A percentile compares a stretch with the other conserved stretches of the same genome.
Conservation (phyloP, 2,329 filamentous ascomycete genomes). For the Fusarium solani-melongenae region DNA sequence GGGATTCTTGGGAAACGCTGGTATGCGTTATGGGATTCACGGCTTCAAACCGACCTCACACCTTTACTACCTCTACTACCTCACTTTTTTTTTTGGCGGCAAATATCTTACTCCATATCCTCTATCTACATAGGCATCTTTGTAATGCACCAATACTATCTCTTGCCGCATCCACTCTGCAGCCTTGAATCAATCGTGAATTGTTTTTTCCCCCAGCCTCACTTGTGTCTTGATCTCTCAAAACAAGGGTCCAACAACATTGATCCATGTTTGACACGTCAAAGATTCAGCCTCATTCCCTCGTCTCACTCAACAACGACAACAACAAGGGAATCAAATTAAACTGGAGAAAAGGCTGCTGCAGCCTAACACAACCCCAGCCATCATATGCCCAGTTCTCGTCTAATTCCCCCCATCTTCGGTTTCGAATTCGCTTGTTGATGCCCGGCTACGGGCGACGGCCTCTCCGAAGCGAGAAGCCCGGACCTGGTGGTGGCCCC, state of each 20-base stretch:
- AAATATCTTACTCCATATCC: slow-evolving; percentile 11
- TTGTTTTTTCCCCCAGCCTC: neutral
- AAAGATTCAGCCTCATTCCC: slow-evolving; percentile 26
- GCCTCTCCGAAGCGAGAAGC: slow-evolving; percentile 18
- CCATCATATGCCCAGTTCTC: neutral
- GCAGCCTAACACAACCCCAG: neutral
- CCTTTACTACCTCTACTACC: slow-evolving; percentile 7
- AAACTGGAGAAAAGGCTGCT: neutral
- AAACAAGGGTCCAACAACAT: neutral
- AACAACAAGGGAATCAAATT: slow-evolving; percentile 1
- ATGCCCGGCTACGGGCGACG: slow-evolving; percentile 6
- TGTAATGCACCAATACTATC: slow-evolving; percentile 22
- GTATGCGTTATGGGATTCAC: slow-evolving; percentile 29
- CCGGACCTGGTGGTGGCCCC: neutral
- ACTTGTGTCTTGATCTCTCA: slow-evolving; percentile 1
- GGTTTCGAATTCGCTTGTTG: neutral
- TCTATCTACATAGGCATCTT: slow-evolving; percentile 12
- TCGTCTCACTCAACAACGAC: slow-evolving; percentile 6
- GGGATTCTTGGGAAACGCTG: neutral
- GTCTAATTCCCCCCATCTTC: neutral
- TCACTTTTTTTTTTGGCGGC: slow-evolving; percentile 12
- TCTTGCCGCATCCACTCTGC: slow-evolving; percentile 18
- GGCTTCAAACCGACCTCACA: slow-evolving; percentile 8
- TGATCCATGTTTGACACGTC: neutral
- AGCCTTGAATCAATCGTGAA: slow-evolving; percentile 13